Percentiles rank a stretch among this genome's conserved stretches.
Evolutionary conservation across 148 eudicot species (phyloP).

Genomic region (Amaranthus hypochondriacus): DNA sequence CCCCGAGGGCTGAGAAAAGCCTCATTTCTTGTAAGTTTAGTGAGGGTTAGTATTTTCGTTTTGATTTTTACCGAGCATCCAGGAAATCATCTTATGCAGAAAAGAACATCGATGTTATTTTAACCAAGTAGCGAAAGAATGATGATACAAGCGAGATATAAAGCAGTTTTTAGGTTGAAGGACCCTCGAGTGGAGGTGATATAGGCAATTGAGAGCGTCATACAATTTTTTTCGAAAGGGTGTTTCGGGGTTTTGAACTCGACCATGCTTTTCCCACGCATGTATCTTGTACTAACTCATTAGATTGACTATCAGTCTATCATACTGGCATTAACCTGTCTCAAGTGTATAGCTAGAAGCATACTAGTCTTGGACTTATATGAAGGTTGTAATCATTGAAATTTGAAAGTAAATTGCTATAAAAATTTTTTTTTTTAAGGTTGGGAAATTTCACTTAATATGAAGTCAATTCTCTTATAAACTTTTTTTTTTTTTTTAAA

Average conservation of each 20-base stretch:
- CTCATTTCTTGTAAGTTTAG: conserved; percentile 2
- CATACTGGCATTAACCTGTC: neutral
- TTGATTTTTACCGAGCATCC: neutral
- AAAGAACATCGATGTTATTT: neutral
- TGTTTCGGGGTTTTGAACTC: neutral
- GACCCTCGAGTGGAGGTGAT: neutral
- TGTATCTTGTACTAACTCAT: neutral
- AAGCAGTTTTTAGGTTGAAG: neutral
- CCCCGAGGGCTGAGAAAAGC: conserved; percentile 7
- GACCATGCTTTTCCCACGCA: neutral
- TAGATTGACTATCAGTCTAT: neutral
- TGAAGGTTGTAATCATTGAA: too few relatives aligned
- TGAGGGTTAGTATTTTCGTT: neutral
- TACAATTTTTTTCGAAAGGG: neutral
- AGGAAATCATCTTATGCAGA: neutral
- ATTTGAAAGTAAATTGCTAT: too few relatives aligned
- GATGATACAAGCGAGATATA: neutral
- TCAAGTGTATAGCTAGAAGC: neutral
- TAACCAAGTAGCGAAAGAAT: neutral
- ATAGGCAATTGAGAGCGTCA: neutral
- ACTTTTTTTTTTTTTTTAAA: too few relatives aligned
- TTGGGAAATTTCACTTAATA: too few relatives aligned
- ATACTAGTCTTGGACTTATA: too few relatives aligned
- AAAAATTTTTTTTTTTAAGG: too few relatives aligned
- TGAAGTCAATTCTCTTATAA: too few relatives aligned